A percentile compares a stretch with the other conserved stretches of the same genome.
phyloP scores from a whole-genome alignment of 257 asterid species.

The Ilex aquifolium region DNA sequence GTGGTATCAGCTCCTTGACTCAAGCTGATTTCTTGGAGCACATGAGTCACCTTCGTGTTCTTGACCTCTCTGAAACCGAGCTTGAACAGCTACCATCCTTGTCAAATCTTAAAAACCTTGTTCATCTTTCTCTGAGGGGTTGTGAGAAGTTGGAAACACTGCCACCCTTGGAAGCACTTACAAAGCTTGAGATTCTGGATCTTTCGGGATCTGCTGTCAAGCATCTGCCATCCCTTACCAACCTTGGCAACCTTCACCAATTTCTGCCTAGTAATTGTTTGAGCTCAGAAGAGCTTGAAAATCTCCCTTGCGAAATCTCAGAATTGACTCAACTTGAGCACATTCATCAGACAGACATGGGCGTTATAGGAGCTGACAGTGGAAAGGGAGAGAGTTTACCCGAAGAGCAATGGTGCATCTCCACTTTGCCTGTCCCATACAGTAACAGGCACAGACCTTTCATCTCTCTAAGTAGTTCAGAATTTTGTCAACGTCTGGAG shows the following conservation, averaged over 20 bases:
- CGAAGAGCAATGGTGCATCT: neutral
- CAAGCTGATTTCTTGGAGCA: constrained; percentile 1
- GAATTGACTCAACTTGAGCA: constrained; percentile 5
- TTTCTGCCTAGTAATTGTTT: neutral
- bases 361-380: neutral
- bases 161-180: neutral
- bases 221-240: neutral
- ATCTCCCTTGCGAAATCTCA: neutral
- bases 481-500: constrained; percentile 3
- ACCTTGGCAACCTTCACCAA: neutral
- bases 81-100: neutral
- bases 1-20: neutral
- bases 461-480: neutral
- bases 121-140: neutral
- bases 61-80: constrained; percentile 6
- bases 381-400: neutral
- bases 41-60: constrained; percentile 2
- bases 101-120: constrained; percentile 2
- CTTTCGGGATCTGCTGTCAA: neutral
- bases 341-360: neutral
- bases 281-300: neutral
- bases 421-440: neutral
- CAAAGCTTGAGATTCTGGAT: constrained; percentile 11
- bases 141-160: neutral
- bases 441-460: neutral